These are phyloP conservation scores for Mesembryanthemum crystallinum DNA, from an alignment of 148 eudicot genomes.

Conservation along the genomic window DNA sequence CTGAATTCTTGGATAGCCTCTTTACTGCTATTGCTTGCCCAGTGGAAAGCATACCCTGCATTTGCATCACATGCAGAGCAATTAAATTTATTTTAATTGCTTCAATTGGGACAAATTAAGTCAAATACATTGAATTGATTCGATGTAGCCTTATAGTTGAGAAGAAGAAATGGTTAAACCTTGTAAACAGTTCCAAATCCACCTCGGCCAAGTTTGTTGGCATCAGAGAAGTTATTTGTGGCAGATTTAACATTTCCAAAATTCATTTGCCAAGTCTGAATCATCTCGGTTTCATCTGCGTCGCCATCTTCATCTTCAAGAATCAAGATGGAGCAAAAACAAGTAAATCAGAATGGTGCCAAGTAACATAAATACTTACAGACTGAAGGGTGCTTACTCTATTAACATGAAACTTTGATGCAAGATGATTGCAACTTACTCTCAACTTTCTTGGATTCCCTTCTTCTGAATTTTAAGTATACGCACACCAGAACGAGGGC, in stretches of 20 bases:
- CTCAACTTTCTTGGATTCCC: background rate
- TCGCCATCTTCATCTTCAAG: background rate
- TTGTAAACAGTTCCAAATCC: slow-evolving; percentile 19
- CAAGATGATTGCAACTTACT: background rate
- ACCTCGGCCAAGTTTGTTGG: slow-evolving; percentile 7
- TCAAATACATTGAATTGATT: no score
- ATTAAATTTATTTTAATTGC: no score
- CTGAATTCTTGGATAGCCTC: slow-evolving; percentile 23
- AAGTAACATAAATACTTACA: background rate
- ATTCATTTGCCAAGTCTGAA: slow-evolving; percentile 25
- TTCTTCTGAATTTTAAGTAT: slow-evolving; percentile 4
- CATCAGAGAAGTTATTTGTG: slow-evolving; percentile 28
- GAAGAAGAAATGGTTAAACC: background rate
- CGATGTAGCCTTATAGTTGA: no score
- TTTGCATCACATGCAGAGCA: no score
- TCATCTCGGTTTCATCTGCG: slow-evolving; percentile 4
- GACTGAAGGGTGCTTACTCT: no score
- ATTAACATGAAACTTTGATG: no score
- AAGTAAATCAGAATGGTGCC: background rate
- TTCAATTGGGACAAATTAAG: no score
- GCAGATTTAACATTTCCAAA: slow-evolving; percentile 20
- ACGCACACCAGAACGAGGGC: background rate
- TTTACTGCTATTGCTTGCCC: slow-evolving; percentile 28
- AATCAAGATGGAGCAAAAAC: background rate
- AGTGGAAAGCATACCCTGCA: slow-evolving; percentile 23